Conservation (phyloP, 2,329 filamentous ascomycete species). For the Alternaria alternata region DNA sequence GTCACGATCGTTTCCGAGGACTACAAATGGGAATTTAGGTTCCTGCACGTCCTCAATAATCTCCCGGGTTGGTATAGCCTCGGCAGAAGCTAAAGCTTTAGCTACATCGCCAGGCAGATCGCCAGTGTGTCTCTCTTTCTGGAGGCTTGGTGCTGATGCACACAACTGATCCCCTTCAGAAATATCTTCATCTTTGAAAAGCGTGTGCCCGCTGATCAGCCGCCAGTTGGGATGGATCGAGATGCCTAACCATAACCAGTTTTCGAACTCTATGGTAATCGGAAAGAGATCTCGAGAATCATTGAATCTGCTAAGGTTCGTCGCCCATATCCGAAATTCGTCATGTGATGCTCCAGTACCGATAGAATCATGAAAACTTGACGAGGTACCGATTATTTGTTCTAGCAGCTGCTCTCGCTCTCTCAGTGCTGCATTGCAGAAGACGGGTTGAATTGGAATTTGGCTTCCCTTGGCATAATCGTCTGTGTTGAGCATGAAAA, state of each 20-base stretch:
- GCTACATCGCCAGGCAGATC: conserved; percentile 2
- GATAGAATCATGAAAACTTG: background rate
- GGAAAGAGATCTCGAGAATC: conserved; percentile 58
- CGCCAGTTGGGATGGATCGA: conserved; percentile 42
- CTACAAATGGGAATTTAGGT: conserved; percentile 16
- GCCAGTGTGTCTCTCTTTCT: background rate
- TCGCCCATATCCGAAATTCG: conserved; percentile 55
- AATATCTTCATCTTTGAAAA: conserved; percentile 29
- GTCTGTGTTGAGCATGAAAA: conserved; percentile 44
- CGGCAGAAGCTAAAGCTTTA: conserved; percentile 15
- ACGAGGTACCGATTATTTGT: conserved; percentile 25
- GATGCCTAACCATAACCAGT: conserved; percentile 43
- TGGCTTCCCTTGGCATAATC: conserved; percentile 28
- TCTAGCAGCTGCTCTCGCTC: conserved; percentile 40
- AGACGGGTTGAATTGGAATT: conserved; percentile 34
- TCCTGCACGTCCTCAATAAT: conserved; percentile 6
- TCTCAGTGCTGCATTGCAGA: conserved; percentile 43
- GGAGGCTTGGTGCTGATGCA: conserved; percentile 4
- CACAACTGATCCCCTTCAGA: conserved; percentile 17
- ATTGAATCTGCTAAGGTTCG: conserved; percentile 54
- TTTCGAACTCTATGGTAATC: conserved; percentile 48
- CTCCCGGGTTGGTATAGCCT: conserved; percentile 6
- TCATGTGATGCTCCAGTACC: conserved; percentile 36
- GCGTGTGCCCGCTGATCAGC: conserved; percentile 34
- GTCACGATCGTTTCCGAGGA: conserved; percentile 26